Base-by-base conservation (phyloP, 345 rosid species). In the Ricinus communis region DNA sequence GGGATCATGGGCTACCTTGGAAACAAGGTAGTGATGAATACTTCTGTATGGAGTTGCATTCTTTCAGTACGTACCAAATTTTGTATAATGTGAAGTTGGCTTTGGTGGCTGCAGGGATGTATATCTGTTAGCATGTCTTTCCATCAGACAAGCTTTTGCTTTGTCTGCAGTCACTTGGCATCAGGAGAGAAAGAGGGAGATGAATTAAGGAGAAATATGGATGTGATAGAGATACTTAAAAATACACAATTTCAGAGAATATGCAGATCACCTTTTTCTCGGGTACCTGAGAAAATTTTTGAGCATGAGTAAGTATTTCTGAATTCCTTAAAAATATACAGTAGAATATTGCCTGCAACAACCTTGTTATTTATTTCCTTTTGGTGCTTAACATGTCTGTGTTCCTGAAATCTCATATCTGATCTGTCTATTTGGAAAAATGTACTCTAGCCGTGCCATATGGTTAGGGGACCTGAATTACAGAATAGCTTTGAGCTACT, bases 101-200 rank as follows among this genome's bases (percentile, higher is more conserved):
- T 81, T 38, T 71, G 31, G 22, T 75, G 31, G 57, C 66, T 85
- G 80, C 84, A 94, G 98, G 98, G 98, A 21, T 94, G 97, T 71
- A 91, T 94, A 65, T 89, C 96, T 5, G 93, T 94, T 58, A 91
- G 98, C 81, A 85, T 91, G 88, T 77, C 81, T 60, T 84, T 91
- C 69, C 89, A 91, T 70, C 87, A 88, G 81, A 90, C 97, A 15
- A 91, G 88, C 79, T 85, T 94, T 72, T 94, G 97, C 82, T 91
- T 94, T 73, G 66, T 91, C 15, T 91, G 97, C 71, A 87, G 97
- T 78, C 97, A 94, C 83, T 79, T 94, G 85, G 97, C 99, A 53
- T 94, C 99, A 0, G 99, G 99, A 18, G 96, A 94, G 77, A 94
- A 87, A 82, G 99, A 94, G 80, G 97, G 99, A 1, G 99, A 94